phyloP scores from a whole-genome alignment of 2,329 filamentous ascomycete genomes.

The Reticulascus tulasneorum region DNA sequence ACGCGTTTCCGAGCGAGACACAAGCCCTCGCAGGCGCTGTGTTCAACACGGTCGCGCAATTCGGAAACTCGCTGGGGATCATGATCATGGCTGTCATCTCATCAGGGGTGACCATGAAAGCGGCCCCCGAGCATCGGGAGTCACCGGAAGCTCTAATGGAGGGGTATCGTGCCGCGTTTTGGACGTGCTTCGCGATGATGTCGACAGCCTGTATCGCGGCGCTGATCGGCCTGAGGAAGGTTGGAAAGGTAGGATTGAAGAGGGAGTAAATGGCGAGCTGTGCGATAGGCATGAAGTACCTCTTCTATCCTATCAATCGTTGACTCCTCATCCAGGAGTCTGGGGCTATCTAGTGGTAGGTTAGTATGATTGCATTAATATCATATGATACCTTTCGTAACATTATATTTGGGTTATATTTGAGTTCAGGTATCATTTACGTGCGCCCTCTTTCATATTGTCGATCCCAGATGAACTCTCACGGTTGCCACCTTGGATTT shows the following conservation, averaged over 20 bases:
- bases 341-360: no score
- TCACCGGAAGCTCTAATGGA: conserved; percentile 36
- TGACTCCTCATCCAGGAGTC: no score
- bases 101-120: conserved; percentile 37
- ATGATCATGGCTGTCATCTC: conserved; percentile 46
- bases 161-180: conserved; percentile 51
- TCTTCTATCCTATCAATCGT: no score
- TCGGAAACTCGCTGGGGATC: conserved; percentile 51
- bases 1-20: conserved; percentile 47
- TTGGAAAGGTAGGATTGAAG: conserved; percentile 47
- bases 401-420: no score
- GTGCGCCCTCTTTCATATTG: no score
- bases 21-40: conserved; percentile 57
- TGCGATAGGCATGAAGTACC: conserved; percentile 2
- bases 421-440: no score
- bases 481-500: no score
- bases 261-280: conserved; percentile 21
- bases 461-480: no score
- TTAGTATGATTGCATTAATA: no score
- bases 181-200: conserved; percentile 43
- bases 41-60: conserved; percentile 55
- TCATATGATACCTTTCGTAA: no score
- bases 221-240: conserved; percentile 39
- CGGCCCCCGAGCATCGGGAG: conserved; percentile 17
- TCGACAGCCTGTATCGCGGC: conserved; percentile 27